Conservation (phyloP, 768 basidiomycete species). For the Mycena epipterygia region DNA sequence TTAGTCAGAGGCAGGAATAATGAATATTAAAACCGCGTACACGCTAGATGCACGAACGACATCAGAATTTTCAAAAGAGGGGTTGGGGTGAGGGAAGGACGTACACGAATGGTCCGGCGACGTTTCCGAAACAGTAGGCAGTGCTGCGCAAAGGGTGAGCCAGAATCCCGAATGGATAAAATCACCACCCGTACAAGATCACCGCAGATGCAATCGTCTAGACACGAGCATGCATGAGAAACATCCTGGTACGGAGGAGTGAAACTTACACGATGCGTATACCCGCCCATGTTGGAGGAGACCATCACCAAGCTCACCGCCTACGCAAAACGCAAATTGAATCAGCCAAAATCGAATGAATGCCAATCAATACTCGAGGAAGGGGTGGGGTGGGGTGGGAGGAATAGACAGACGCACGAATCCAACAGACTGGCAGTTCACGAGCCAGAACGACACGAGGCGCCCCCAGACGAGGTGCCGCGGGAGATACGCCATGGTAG, state of each 20-base stretch:
- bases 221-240: not conserved
- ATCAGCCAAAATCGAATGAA: no score
- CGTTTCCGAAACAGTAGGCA: conserved; percentile 37
- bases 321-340: not conserved
- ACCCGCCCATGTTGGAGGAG: conserved; percentile 40
- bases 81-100: not conserved
- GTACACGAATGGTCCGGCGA: conserved; percentile 38
- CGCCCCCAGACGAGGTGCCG: conserved; percentile 34
- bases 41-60: not conserved
- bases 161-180: not conserved
- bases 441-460: conserved; percentile 39
- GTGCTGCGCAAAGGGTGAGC: conserved; percentile 15
- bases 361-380: no score
- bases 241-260: not conserved
- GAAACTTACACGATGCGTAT: conserved; percentile 33
- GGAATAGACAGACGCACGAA: conserved; percentile 23
- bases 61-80: not conserved
- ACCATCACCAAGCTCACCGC: conserved; percentile 37
- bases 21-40: not conserved
- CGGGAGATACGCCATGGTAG: conserved; percentile 39
- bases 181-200: conserved; percentile 16
- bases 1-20: not conserved
- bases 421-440: conserved; percentile 39
- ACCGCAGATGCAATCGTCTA: conserved; percentile 35
- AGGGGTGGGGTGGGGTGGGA: no score